Evolutionary conservation across 331 rosid species (phyloP), one percentile per base, ranked within the genome.

Genomic region (Telfairia occidentalis): DNA sequence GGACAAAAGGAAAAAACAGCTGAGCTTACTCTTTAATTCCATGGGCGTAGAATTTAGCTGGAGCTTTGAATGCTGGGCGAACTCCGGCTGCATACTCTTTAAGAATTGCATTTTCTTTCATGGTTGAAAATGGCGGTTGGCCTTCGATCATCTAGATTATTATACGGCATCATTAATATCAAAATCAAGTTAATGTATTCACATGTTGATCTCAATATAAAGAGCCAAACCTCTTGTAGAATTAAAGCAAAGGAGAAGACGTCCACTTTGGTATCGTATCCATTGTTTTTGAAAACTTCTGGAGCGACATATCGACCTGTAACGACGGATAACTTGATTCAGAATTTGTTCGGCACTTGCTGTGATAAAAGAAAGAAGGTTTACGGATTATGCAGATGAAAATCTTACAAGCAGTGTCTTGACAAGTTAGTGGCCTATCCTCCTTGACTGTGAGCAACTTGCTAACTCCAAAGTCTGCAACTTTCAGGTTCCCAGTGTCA

Each of bases 391-490:
- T 67, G 50, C 50, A 69, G 79, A 85, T n/a, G 38, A 16, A 78
- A 49, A 34, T 83, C 95, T 78, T 84, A 94, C 98, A 87, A 45
- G 97, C 89, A 69, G 95, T 73, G 42, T 89, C 96, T 82, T 89
- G 89, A 81, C 86, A 73, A 12, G 85, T 86, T 78, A 91, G 86
- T 35, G 97, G 98, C 71, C 74, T 91, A 69, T 91, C 95, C 81
- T 94, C 98, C 86, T 88, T 94, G 77, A 94, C 97, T n/a, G 98
- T 88, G 67, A 94, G 89, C 85, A 86, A 55, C 87, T 94, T 94
- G 96, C 98, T 94, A 73, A 94, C 90, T 74, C 98, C 98, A 78
- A 94, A 94, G 84, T 94, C 98, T 32, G 98, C 98, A 83, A 94
- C 98, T 86, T 94, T 94, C 85, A 91, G 87, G 82, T 82, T 96